phyloP scores from a whole-genome alignment of 2,329 filamentous ascomycete genomes.

The Alternaria ethzedia region DNA sequence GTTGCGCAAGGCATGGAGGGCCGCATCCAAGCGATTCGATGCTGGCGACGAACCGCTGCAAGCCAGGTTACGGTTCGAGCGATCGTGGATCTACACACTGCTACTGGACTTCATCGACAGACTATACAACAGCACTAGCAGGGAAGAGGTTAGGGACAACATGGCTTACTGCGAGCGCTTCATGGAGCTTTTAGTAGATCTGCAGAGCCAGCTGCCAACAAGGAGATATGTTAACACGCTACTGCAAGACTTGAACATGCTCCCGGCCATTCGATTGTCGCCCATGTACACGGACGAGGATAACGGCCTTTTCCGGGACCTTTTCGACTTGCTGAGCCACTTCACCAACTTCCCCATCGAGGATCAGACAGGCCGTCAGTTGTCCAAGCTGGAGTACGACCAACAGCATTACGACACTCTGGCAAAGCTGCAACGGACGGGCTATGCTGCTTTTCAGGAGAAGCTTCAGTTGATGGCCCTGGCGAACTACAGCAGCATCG shows the following conservation, averaged over 20 bases:
- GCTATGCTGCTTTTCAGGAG: slow-evolving; percentile 81
- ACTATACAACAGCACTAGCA: slow-evolving; percentile 61
- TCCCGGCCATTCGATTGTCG: slow-evolving; percentile 79
- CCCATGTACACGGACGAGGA: slow-evolving; percentile 77
- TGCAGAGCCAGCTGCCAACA: slow-evolving; percentile 93
- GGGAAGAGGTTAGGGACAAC: slow-evolving; percentile 61
- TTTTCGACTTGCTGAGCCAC: slow-evolving; percentile 80
- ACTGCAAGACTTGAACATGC: slow-evolving; percentile 81
- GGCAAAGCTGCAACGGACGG: slow-evolving; percentile 76
- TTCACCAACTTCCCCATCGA: slow-evolving; percentile 90
- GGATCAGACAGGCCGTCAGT: slow-evolving; percentile 83
- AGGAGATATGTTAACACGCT: slow-evolving; percentile 91
- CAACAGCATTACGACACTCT: slow-evolving; percentile 79
- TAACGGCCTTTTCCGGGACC: slow-evolving; percentile 79
- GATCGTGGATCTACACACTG: slow-evolving; percentile 90
- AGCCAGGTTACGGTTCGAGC: slow-evolving; percentile 83
- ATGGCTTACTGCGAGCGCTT: slow-evolving; percentile 91
- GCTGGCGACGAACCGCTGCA: slow-evolving; percentile 81
- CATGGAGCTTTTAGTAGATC: slow-evolving; percentile 84
- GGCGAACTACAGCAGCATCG: slow-evolving; percentile 89
- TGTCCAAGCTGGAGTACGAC: slow-evolving; percentile 75
- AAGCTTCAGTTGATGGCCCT: slow-evolving; percentile 91
- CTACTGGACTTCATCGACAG: slow-evolving; percentile 80
- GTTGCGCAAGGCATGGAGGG: slow-evolving; percentile 88
- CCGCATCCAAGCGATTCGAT: slow-evolving; percentile 84